Conservation (phyloP, 2,329 filamentous ascomycete species). For the Mollisia scopiformis region DNA sequence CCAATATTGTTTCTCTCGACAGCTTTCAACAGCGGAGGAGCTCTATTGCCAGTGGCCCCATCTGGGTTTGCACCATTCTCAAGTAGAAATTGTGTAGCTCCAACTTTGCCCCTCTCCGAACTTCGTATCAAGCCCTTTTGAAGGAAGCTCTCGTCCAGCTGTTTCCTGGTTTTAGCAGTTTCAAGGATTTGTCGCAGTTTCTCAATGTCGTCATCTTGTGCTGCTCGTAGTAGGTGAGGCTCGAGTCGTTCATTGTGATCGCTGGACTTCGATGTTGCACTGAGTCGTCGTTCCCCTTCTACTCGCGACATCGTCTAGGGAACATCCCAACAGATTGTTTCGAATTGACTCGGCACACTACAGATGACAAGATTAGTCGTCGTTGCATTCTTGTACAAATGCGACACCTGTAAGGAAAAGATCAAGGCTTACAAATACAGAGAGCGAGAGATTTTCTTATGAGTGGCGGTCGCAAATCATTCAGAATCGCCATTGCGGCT, state of each 20-base stretch:
- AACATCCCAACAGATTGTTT: not conserved
- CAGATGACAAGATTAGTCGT: not conserved
- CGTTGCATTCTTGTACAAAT: not conserved
- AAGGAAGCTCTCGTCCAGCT: conserved; percentile 29
- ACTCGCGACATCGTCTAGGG: not conserved
- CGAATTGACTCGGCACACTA: not conserved
- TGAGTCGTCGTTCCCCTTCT: conserved; percentile 9
- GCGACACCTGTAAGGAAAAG: not conserved
- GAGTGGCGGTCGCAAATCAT: not conserved
- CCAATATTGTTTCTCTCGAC: conserved; percentile 29
- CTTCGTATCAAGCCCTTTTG: conserved; percentile 30
- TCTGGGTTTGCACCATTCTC: conserved; percentile 26
- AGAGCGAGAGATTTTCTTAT: not conserved
- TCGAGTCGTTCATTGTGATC: conserved; percentile 31
- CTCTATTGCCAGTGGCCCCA: conserved; percentile 24
- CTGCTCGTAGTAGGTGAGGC: conserved; percentile 29
- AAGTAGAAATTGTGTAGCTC: conserved; percentile 28
- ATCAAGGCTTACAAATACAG: not conserved
- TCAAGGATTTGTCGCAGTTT: conserved; percentile 25
- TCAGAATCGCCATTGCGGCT: not conserved
- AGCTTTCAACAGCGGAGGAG: conserved; percentile 26
- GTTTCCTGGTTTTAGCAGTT: conserved; percentile 20
- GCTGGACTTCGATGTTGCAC: conserved; percentile 23
- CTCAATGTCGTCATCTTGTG: conserved; percentile 28
- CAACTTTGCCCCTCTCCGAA: conserved; percentile 28